Base-by-base conservation (phyloP, 2,329 filamentous ascomycete genomes). In the Trichoderma sp. region DNA sequence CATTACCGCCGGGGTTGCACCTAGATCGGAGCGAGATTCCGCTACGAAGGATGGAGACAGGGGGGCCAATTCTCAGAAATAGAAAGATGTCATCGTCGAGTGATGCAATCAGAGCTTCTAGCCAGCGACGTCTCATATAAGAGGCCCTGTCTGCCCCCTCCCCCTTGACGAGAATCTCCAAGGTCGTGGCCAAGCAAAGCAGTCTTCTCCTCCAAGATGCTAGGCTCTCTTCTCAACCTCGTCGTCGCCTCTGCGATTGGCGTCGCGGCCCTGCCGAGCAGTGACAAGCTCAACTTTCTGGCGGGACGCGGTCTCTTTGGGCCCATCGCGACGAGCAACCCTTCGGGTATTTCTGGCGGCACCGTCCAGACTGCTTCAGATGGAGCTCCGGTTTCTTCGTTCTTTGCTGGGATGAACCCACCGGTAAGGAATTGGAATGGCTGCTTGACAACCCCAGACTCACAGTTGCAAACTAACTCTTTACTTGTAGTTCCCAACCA, bases 391-490 rank as follows among this genome's bases (percentile, higher is more conserved):
- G 47, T 74, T 33, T 62, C 64, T 35, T 74, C 72, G 1, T 74
- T 74, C 69, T 74, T 74, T 31, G 72, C 71, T 37, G 73, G 72
- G 4, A 35, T 74, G n/a, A 70, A 74, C 52, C 72, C 73, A 69
- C 73, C 73, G 33, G 73, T 74, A 71, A 8, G 72, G 64, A 56
- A 55, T 4, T 19, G 6, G 19, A 47, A 19, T 19, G 3, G 6
- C 13, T 37, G 35, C 40, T 37, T 37, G 10, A 4, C 31, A 33
- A 10, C 31, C 10, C 3, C 2, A 33, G 10, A 43, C 37, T n/a
- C n/a, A 6, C 43, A 47, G 21, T 11, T 47, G 43, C 47, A 13
- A 37, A 29, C 55, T 58, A 6, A 49, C 40, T n/a, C 10, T 4
- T 27, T 14, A 16, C 14, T 49, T 27, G 55, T n/a, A 74, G 73